Evolutionary conservation across 441 rosid species (phyloP).

Genomic region (Gossypium laxum): DNA sequence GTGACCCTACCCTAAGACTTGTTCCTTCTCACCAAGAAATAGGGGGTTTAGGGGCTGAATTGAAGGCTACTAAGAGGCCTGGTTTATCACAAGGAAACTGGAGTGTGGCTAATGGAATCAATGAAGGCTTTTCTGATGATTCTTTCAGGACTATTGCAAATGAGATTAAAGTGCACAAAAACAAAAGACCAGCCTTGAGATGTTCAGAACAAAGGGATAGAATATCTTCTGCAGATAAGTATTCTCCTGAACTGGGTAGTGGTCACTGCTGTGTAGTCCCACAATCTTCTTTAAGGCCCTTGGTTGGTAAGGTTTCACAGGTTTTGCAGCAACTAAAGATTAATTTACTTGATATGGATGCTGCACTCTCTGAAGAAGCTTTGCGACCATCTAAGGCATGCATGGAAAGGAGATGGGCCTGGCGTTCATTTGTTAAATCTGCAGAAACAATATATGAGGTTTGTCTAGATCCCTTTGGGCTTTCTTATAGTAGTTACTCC

Average conservation of each 20-base stretch:
- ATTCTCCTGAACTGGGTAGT: constrained; percentile 20
- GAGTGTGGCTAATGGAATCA: constrained; percentile 24
- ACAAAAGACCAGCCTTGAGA: constrained; percentile 23
- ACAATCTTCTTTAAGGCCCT: constrained; percentile 60
- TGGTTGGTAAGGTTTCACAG: constrained; percentile 46
- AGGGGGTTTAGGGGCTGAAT: constrained; percentile 26
- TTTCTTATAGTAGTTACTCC: neutral
- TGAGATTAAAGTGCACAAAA: constrained; percentile 29
- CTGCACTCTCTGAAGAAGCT: constrained; percentile 70
- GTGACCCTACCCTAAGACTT: constrained; percentile 40
- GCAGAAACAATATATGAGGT: constrained; percentile 85
- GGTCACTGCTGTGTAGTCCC: constrained; percentile 57
- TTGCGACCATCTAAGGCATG: constrained; percentile 59
- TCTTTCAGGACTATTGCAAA: constrained; percentile 21
- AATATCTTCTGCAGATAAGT: constrained; percentile 26
- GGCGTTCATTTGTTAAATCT: constrained; percentile 79
- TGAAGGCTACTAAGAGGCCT: constrained; percentile 21
- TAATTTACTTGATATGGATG: constrained; percentile 88
- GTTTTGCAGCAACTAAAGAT: constrained; percentile 55
- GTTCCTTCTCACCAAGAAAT: constrained; percentile 24
- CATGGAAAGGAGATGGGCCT: constrained; percentile 57
- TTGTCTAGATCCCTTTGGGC: constrained; percentile 16
- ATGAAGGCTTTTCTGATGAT: constrained; percentile 26
- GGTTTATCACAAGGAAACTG: constrained; percentile 23
- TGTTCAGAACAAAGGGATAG: constrained; percentile 36